A percentile compares a stretch with the other conserved stretches of the same genome.
phyloP scores from a whole-genome alignment of 257 asterid genomes.

The Jacaranda mimosifolia region DNA sequence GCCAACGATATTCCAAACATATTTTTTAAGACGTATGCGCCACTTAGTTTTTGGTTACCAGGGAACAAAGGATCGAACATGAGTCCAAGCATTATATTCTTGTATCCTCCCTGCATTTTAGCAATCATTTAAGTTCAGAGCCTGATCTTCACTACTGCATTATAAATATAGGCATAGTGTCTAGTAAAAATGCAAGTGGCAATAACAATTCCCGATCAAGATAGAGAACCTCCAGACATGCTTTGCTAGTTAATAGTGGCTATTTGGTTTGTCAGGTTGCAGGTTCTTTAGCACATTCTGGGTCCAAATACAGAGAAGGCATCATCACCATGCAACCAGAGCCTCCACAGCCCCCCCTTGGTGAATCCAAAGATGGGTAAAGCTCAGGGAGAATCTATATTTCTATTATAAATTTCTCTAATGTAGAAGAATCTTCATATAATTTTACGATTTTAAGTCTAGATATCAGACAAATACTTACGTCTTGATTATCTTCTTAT shows the following conservation, averaged over 20 bases:
- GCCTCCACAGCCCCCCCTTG: background rate
- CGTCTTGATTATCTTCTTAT: no score
- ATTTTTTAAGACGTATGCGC: slow-evolving; percentile 60
- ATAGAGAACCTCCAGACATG: background rate
- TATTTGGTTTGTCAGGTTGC: no score
- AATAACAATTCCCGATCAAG: background rate
- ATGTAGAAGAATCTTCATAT: no score
- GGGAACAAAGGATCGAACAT: slow-evolving; percentile 73
- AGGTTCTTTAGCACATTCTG: no score
- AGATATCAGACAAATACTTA: no score
- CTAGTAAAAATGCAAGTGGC: background rate
- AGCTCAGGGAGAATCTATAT: no score
- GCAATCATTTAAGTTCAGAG: background rate
- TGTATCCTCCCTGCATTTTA: slow-evolving; percentile 42
- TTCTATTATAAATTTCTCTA: no score
- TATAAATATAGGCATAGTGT: background rate
- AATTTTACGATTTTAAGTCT: no score
- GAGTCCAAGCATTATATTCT: slow-evolving; percentile 79
- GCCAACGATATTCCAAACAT: slow-evolving; percentile 67
- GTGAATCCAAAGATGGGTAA: no score
- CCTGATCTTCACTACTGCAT: background rate
- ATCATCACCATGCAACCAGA: no score
- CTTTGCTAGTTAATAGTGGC: background rate
- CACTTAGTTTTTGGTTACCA: slow-evolving; percentile 63
- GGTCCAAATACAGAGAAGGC: background rate